Percentiles rank a stretch among this genome's conserved stretches.
phyloP scores from a whole-genome alignment of 2,329 filamentous ascomycete genomes.

The Byssochlamys sp. region DNA sequence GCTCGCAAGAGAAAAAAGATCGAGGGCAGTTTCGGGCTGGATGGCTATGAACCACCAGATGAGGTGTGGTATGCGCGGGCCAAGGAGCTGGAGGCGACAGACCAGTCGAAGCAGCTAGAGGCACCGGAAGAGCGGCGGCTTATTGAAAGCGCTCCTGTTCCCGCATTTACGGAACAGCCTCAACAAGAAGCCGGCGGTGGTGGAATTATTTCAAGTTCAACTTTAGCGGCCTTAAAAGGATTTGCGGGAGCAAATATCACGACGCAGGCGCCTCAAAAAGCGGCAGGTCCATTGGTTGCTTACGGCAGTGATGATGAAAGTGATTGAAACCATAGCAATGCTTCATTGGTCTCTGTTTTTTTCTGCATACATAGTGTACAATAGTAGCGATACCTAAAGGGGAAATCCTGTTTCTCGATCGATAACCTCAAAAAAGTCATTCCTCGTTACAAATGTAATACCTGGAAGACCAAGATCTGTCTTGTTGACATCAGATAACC shows the following conservation, averaged over 20 bases:
- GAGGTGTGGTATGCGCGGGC: slow-evolving; percentile 85
- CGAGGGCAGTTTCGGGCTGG: slow-evolving; percentile 76
- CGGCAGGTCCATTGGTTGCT: slow-evolving; percentile 64
- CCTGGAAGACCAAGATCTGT: not conserved
- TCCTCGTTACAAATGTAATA: slow-evolving; percentile 1
- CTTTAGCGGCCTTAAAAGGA: slow-evolving; percentile 65
- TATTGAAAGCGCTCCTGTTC: slow-evolving; percentile 38
- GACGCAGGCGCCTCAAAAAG: slow-evolving; percentile 32
- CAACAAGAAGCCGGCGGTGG: slow-evolving; percentile 31
- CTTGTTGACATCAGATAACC: not conserved
- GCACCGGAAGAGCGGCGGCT: slow-evolving; percentile 36
- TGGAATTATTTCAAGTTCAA: slow-evolving; percentile 73
- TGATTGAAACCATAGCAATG: slow-evolving; percentile 33
- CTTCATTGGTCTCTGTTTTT: not conserved
- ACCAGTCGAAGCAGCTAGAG: slow-evolving; percentile 49
- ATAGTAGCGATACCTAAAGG: slow-evolving; percentile 11
- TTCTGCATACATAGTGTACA: slow-evolving; percentile 17
- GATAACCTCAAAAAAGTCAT: slow-evolving; percentile 6
- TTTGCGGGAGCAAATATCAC: slow-evolving; percentile 35
- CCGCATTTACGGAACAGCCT: slow-evolving; percentile 14
- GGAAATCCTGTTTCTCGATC: not conserved
- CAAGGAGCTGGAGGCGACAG: slow-evolving; percentile 56
- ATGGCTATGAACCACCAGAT: slow-evolving; percentile 89
- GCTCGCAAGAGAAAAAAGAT: slow-evolving; percentile 80
- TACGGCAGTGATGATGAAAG: slow-evolving; percentile 87